phyloP scores from a whole-genome alignment of 2,329 filamentous ascomycete species.

The Scedosporium aurantiacum region DNA sequence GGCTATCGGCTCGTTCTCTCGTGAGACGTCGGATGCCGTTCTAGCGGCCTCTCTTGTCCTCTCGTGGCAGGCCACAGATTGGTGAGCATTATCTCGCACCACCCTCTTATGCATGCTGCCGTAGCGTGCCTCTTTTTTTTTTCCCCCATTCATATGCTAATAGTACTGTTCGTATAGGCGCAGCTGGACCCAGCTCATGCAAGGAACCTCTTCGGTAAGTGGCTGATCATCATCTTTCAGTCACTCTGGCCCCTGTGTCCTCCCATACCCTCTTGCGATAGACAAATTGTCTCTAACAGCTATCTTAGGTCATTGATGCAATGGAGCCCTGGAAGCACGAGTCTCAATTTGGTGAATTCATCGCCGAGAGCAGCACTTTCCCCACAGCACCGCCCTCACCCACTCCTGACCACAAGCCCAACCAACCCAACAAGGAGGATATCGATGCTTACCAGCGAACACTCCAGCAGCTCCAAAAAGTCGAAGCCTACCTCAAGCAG shows the following conservation, averaged over 20 bases:
- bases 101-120: background rate
- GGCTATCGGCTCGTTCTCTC: conserved; percentile 74
- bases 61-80: conserved; percentile 94
- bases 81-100: conserved; percentile 44
- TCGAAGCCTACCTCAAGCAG: conserved; percentile 58
- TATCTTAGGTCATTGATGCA: conserved; percentile 63
- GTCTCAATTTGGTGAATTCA: conserved; percentile 74
- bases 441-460: conserved; percentile 56
- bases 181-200: conserved; percentile 86
- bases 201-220: conserved; percentile 78
- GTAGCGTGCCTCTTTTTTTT: background rate
- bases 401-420: conserved; percentile 48
- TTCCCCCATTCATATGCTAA: background rate
- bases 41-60: conserved; percentile 84
- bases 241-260: background rate
- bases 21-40: conserved; percentile 79
- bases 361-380: conserved; percentile 67
- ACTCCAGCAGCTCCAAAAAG: conserved; percentile 54
- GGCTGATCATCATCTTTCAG: background rate
- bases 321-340: conserved; percentile 91
- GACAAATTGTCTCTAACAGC: conserved; percentile 10
- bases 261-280: background rate
- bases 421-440: conserved; percentile 58
- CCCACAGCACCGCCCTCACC: conserved; percentile 55
- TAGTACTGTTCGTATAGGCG: conserved; percentile 44